These are phyloP conservation scores for Schwanniomyces sp. DNA, from an alignment of 805 yeast species.

Conservation along the genomic window DNA sequence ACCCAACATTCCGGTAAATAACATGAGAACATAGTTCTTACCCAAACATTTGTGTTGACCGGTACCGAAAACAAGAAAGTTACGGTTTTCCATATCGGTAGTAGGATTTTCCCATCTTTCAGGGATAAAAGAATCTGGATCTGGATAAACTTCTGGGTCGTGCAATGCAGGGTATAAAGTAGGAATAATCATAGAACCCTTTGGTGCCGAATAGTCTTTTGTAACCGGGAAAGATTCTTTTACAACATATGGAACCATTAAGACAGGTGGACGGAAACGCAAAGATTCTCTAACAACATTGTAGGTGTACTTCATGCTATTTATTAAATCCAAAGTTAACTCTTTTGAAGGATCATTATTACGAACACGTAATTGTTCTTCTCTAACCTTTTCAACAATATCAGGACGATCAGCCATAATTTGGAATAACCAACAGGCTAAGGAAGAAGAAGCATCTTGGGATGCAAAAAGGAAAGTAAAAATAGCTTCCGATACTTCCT, in stretches of 20 bases:
- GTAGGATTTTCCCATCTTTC: slow-evolving; percentile 93
- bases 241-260: slow-evolving; percentile 96
- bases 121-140: slow-evolving; percentile 93
- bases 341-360: slow-evolving; percentile 65
- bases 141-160: slow-evolving; percentile 93
- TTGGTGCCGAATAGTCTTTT: slow-evolving; percentile 86
- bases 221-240: slow-evolving; percentile 85
- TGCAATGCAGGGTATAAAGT: slow-evolving; percentile 94
- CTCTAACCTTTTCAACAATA: slow-evolving; percentile 78
- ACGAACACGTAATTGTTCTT: slow-evolving; percentile 86
- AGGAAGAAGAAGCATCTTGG: slow-evolving; percentile 96
- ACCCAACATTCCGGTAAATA: slow-evolving; percentile 88
- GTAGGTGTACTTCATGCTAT: slow-evolving; percentile 82
- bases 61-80: slow-evolving; percentile 96
- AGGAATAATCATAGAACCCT: slow-evolving; percentile 96
- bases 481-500: slow-evolving; percentile 92
- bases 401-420: slow-evolving; percentile 95
- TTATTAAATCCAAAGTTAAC: slow-evolving; percentile 72
- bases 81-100: slow-evolving; percentile 75
- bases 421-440: slow-evolving; percentile 98
- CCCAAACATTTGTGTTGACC: slow-evolving; percentile 98
- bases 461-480: slow-evolving; percentile 97
- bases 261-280: slow-evolving; percentile 95
- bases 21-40: slow-evolving; percentile 87
- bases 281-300: slow-evolving; percentile 91